A percentile compares a stretch with the other conserved stretches of the same genome.
Conservation (phyloP, 345 rosid species). For the Salix arbutifolia region DNA sequence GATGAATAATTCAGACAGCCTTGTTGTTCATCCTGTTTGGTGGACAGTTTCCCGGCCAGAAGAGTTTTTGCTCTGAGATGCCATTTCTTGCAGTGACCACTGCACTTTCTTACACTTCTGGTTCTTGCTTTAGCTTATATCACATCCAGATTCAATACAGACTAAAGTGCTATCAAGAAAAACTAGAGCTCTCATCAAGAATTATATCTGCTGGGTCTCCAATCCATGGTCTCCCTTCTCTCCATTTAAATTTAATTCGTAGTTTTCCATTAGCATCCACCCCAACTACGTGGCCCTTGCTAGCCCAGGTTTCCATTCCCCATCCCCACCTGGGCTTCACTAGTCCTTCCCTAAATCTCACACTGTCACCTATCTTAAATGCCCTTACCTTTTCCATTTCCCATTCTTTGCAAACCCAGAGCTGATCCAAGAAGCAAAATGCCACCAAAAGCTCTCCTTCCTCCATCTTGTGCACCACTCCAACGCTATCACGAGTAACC, state of each 20-base stretch:
- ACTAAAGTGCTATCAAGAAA: background rate
- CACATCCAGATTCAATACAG: too few species aligned
- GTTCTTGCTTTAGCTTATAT: too few species aligned
- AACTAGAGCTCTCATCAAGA: slow-evolving; percentile 43
- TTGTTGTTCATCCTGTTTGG: too few species aligned
- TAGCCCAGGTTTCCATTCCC: slow-evolving; percentile 98
- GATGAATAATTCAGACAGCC: too few species aligned
- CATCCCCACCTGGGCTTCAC: slow-evolving; percentile 91
- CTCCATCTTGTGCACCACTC: slow-evolving; percentile 86
- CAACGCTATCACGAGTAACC: slow-evolving; percentile 79
- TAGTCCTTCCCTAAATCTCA: slow-evolving; percentile 68
- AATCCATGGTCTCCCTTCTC: slow-evolving; percentile 94
- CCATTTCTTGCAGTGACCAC: background rate
- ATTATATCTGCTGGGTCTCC: slow-evolving; percentile 95
- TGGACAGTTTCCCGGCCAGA: too few species aligned
- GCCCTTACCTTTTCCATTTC: slow-evolving; percentile 82
- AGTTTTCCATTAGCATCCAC: slow-evolving; percentile 94
- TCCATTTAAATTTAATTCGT: slow-evolving; percentile 87
- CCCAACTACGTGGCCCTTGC: slow-evolving; percentile 85
- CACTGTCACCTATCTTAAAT: slow-evolving; percentile 68
- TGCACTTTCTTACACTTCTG: too few species aligned
- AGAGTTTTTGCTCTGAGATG: background rate
- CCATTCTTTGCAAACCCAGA: slow-evolving; percentile 85
- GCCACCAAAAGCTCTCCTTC: slow-evolving; percentile 75
- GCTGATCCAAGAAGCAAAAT: slow-evolving; percentile 82